These are phyloP conservation scores for Eucalyptus tenuipes DNA, from an alignment of 345 rosid genomes.

Conservation along the genomic window DNA sequence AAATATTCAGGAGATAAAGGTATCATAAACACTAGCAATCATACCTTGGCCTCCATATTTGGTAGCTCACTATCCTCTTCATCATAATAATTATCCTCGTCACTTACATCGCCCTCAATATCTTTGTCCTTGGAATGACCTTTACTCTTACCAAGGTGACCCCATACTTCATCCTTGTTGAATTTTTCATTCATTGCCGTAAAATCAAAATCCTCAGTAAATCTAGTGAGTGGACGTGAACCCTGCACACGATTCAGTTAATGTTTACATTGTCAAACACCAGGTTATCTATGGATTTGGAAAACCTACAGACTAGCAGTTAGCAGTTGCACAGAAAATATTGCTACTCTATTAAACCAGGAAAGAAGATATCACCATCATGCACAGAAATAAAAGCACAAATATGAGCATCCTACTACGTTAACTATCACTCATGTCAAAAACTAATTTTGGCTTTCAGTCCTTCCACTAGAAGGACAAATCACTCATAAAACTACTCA, in stretches of 20 bases:
- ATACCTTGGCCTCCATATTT: conserved; percentile 37
- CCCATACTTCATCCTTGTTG: conserved; percentile 96
- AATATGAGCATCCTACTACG: not conserved
- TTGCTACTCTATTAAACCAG: not conserved
- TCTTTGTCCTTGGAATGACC: conserved; percentile 17
- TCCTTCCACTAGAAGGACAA: not conserved
- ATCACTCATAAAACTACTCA: not conserved
- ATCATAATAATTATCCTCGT: conserved; percentile 42
- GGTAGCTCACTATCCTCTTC: conserved; percentile 37
- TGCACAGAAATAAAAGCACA: not conserved
- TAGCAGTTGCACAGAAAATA: not conserved
- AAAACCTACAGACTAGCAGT: not conserved
- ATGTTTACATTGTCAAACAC: not conserved
- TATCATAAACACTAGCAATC: not conserved
- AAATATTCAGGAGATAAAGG: not conserved
- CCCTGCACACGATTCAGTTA: conserved; percentile 9
- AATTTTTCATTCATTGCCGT: conserved; percentile 91
- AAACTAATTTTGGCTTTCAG: not conserved
- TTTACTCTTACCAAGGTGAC: conserved; percentile 76
- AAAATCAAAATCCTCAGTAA: conserved; percentile 90
- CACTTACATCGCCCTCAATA: conserved; percentile 18
- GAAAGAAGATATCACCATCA: not conserved
- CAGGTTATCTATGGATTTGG: not conserved
- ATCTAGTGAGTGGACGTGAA: conserved; percentile 45
- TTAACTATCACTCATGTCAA: not conserved